Percentiles rank a stretch among this genome's conserved stretches.
Evolutionary conservation across 768 basidiomycete species (phyloP).

Genomic region (Hortiboletus campestris): DNA sequence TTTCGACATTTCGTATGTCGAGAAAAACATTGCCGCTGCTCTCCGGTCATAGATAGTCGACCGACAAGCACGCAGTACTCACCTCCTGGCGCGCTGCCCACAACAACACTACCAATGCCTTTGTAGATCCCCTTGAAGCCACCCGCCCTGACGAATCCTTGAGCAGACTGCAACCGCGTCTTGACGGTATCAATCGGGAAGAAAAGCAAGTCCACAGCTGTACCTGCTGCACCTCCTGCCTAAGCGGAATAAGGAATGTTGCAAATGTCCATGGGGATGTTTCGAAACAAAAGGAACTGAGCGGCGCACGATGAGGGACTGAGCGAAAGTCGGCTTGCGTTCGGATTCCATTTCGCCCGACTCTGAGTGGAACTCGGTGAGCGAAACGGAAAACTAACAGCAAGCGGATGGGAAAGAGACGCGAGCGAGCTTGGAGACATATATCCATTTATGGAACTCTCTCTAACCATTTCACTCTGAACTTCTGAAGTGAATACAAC

Average conservation of each 20-base stretch:
- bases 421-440: no score
- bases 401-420: background rate
- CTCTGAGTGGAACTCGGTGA: background rate
- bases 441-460: constrained; percentile 13
- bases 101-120: constrained; percentile 89
- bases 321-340: constrained; percentile 41
- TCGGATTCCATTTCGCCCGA: constrained; percentile 25
- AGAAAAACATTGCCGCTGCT: constrained; percentile 92
- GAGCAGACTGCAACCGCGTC: constrained; percentile 86
- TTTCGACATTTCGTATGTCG: constrained; percentile 90
- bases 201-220: constrained; percentile 91
- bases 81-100: constrained; percentile 97
- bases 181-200: constrained; percentile 98
- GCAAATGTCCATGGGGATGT: constrained; percentile 10
- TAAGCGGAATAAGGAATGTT: constrained; percentile 30
- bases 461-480: no score
- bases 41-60: background rate
- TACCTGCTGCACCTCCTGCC: constrained; percentile 91
- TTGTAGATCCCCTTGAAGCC: constrained; percentile 91
- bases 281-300: constrained; percentile 7
- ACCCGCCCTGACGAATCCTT: constrained; percentile 83
- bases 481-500: no score
- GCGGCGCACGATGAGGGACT: constrained; percentile 46
- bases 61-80: constrained; percentile 15
- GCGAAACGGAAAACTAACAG: constrained; percentile 6